Evolutionary conservation across 2,329 filamentous ascomycete species (phyloP).

Genomic region (Diaporthe caulivora): DNA sequence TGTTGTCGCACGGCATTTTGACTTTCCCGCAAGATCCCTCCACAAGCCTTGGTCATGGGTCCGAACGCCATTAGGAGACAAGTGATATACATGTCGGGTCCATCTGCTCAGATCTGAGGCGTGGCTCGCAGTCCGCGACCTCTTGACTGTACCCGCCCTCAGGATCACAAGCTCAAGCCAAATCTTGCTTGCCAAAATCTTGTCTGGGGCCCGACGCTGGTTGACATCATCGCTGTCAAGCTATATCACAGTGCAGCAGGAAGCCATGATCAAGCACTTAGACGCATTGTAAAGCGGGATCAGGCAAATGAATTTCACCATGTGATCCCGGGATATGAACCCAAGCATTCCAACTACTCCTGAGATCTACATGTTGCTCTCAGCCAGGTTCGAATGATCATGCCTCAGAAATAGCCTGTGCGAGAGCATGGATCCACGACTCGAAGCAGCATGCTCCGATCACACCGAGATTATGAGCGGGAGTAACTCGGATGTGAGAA

Average conservation of each 20-base stretch:
- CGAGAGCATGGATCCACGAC: neutral
- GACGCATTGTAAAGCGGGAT: neutral
- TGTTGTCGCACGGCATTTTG: constrained; percentile 23
- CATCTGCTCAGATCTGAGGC: neutral
- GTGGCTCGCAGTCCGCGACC: neutral
- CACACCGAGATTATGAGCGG: neutral
- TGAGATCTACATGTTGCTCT: neutral
- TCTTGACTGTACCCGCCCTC: neutral
- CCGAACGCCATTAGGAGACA: neutral
- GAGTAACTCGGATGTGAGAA: constrained; percentile 8
- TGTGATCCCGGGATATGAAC: neutral
- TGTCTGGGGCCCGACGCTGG: neutral
- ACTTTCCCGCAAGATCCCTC: constrained; percentile 8
- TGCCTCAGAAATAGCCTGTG: neutral
- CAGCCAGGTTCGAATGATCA: neutral
- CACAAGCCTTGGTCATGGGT: constrained; percentile 23
- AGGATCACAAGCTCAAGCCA: neutral
- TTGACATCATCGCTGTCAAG: neutral
- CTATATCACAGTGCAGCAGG: neutral
- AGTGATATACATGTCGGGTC: neutral
- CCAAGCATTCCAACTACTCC: neutral
- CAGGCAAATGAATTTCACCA: neutral
- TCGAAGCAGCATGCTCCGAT: neutral
- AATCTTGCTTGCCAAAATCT: neutral
- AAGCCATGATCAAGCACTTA: neutral